phyloP scores from a whole-genome alignment of 2,329 filamentous ascomycete genomes.

The Colletotrichum lentis region DNA sequence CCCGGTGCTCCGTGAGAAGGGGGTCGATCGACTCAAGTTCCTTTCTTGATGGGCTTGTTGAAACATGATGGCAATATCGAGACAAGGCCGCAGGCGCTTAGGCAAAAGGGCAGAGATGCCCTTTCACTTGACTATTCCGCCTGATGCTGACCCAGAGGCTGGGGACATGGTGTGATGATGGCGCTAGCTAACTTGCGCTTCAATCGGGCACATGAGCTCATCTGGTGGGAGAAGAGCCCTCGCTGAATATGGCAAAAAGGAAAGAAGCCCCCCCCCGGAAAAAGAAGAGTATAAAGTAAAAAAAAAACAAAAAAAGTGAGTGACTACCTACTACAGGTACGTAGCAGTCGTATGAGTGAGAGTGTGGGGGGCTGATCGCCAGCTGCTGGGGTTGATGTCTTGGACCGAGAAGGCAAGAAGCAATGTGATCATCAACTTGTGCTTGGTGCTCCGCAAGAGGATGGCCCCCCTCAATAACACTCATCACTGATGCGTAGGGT shows the following conservation, averaged over 20 bases:
- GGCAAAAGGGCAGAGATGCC: constrained; percentile 14
- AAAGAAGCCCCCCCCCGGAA: too few relatives aligned
- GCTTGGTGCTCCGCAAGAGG: background rate
- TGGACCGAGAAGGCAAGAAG: constrained; percentile 14
- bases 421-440: background rate
- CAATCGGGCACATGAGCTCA: constrained; percentile 22
- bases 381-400: constrained; percentile 1
- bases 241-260: background rate
- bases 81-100: constrained; percentile 28
- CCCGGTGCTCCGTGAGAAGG: background rate
- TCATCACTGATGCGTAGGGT: background rate
- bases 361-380: constrained; percentile 14
- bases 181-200: constrained; percentile 25
- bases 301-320: background rate
- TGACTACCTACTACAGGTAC: too few relatives aligned
- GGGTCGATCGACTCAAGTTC: background rate
- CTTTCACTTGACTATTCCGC: constrained; percentile 30
- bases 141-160: constrained; percentile 28
- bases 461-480: background rate
- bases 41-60: constrained; percentile 22
- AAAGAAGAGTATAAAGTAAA: too few relatives aligned
- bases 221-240: background rate
- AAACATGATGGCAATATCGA: constrained; percentile 31
- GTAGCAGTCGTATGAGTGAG: background rate
- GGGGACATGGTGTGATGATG: constrained; percentile 25